phyloP scores from a whole-genome alignment of 306 rosid species.

The Cicer pinnatifidum region DNA sequence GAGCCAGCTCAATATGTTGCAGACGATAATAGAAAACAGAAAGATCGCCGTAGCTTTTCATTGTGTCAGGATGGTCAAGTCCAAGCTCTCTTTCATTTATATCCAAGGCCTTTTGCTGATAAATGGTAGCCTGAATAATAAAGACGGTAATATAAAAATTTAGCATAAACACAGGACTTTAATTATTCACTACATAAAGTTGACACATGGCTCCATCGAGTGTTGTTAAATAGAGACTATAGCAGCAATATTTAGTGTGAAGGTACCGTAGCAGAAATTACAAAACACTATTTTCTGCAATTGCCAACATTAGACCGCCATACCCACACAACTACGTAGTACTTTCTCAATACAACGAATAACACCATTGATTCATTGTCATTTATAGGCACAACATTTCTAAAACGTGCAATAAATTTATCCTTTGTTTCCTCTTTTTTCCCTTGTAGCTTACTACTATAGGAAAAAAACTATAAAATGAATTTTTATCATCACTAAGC shows the following conservation, averaged over 20 bases:
- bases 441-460: not conserved
- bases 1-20: constrained; percentile 91
- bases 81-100: constrained; percentile 97
- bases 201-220: not conserved
- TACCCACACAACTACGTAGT: not conserved
- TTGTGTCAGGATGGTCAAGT: constrained; percentile 97
- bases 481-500: not conserved
- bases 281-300: not conserved
- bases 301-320: not conserved
- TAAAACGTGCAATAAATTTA: not conserved
- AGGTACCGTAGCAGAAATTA: not conserved
- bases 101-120: constrained; percentile 94
- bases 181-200: not conserved
- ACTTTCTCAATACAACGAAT: constrained; percentile 13
- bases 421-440: constrained; percentile 1
- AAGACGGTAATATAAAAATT: constrained; percentile 16
- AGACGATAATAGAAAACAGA: constrained; percentile 95
- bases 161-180: not conserved
- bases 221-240: not conserved
- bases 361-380: constrained; percentile 10
- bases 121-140: constrained; percentile 82
- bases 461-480: not conserved
- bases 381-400: constrained; percentile 7
- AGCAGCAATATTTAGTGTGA: not conserved
- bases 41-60: constrained; percentile 99